Conservation (phyloP, 768 basidiomycete species). For the Porpolomopsis calyptriformis region DNA sequence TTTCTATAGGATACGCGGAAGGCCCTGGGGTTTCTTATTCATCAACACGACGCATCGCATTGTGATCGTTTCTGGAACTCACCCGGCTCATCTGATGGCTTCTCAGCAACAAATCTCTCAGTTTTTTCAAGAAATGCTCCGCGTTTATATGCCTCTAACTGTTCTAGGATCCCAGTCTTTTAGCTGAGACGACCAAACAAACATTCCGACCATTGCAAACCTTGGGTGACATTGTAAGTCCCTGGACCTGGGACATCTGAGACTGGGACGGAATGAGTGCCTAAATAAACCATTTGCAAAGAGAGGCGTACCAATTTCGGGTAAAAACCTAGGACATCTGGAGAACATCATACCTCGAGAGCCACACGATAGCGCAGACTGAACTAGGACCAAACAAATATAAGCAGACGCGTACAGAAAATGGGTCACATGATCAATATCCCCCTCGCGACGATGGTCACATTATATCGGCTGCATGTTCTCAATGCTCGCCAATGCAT, state of each 20-base stretch:
- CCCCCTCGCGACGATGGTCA: not conserved
- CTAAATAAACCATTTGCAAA: not conserved
- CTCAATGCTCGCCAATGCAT: too few species aligned
- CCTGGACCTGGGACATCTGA: slow-evolving; percentile 46
- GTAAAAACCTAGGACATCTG: slow-evolving; percentile 34
- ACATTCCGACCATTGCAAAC: slow-evolving; percentile 18
- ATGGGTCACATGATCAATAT: not conserved
- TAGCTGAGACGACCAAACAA: not conserved
- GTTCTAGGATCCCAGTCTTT: slow-evolving; percentile 19
- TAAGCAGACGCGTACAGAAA: slow-evolving; percentile 4
- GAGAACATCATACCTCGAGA: slow-evolving; percentile 3
- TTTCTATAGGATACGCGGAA: slow-evolving; percentile 19
- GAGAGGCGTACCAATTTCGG: slow-evolving; percentile 21
- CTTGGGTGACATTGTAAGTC: slow-evolving; percentile 33
- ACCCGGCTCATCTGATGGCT: slow-evolving; percentile 33
- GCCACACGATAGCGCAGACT: too few species aligned
- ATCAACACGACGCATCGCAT: not conserved
- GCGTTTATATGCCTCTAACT: slow-evolving; percentile 42
- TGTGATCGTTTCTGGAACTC: slow-evolving; percentile 2
- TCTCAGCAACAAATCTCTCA: slow-evolving; percentile 39
- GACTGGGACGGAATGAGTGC: slow-evolving; percentile 18
- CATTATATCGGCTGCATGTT: too few species aligned
- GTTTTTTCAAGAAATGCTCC: slow-evolving; percentile 51
- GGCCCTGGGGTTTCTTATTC: slow-evolving; percentile 23
- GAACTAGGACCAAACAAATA: not conserved